These are phyloP conservation scores for Nitzschia sp. DNA, from an alignment of 108 stramenopile species.

Conservation along the genomic window DNA sequence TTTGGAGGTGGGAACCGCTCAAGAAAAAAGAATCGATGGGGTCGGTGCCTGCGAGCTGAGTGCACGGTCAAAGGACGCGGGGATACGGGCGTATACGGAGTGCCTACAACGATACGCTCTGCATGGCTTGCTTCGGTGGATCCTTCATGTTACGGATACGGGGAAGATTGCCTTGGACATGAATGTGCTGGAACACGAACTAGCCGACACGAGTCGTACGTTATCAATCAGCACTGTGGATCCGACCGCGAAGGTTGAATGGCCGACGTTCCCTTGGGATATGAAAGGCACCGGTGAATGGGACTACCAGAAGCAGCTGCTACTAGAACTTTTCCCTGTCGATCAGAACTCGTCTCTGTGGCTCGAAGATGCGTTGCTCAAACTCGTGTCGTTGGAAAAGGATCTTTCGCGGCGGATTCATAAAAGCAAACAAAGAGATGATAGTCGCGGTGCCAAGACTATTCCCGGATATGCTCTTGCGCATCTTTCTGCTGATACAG, in stretches of 20 bases:
- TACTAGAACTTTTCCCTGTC: slow-evolving; percentile 57
- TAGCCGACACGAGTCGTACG: not conserved
- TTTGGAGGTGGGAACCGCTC: slow-evolving; percentile 28
- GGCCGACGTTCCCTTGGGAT: slow-evolving; percentile 79
- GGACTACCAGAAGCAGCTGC: slow-evolving; percentile 55
- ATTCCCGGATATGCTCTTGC: slow-evolving; percentile 72
- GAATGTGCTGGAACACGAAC: not conserved
- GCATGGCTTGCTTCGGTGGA: slow-evolving; percentile 54
- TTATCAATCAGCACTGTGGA: not conserved
- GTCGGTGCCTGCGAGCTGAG: slow-evolving; percentile 67
- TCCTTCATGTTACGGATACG: not conserved
- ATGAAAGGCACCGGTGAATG: slow-evolving; percentile 39
- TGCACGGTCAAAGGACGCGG: slow-evolving; percentile 53
- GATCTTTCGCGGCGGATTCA: slow-evolving; percentile 62
- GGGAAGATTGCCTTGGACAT: slow-evolving; percentile 1
- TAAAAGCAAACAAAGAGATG: slow-evolving; percentile 77
- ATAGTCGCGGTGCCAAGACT: slow-evolving; percentile 67
- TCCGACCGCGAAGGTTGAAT: slow-evolving; percentile 19
- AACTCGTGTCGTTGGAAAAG: slow-evolving; percentile 57
- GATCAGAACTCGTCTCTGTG: slow-evolving; percentile 15
- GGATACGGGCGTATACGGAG: slow-evolving; percentile 74
- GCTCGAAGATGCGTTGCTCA: slow-evolving; percentile 30
- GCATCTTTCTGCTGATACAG: slow-evolving; percentile 67
- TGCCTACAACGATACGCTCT: slow-evolving; percentile 78
- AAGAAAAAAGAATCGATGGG: slow-evolving; percentile 37